Conservation (phyloP, 352 stramenopile species). For the Phytophthora foliorum region DNA sequence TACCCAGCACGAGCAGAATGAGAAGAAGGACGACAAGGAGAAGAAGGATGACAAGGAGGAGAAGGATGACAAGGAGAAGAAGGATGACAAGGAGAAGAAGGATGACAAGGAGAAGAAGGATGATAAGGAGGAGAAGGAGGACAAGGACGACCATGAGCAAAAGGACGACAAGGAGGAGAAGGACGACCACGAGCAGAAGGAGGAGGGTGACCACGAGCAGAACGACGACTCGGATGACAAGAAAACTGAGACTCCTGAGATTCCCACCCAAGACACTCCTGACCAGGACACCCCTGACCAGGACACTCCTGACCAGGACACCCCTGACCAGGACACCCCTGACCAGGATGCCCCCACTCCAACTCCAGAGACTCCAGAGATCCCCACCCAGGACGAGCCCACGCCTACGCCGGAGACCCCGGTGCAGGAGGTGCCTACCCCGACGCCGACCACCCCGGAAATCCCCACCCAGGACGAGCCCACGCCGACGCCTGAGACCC, state of each 20-base stretch:
- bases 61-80: neutral
- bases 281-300: conserved; percentile 4
- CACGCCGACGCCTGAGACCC: conserved; percentile 2
- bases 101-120: conserved; percentile 9
- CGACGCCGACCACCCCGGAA: conserved; percentile 9
- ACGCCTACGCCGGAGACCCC: neutral
- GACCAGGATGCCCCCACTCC: neutral
- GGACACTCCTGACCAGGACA: conserved; percentile 4
- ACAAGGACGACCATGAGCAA: neutral
- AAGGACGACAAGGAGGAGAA: neutral
- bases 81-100: neutral
- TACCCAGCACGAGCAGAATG: conserved; percentile 25
- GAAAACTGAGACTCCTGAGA: neutral
- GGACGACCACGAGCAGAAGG: neutral
- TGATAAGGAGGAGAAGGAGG: neutral
- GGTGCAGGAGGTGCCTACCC: neutral
- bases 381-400: neutral
- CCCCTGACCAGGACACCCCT: conserved; percentile 1
- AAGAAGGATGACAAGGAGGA: neutral
- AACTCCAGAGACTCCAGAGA: neutral
- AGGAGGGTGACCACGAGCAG: conserved; percentile 2
- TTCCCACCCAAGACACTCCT: neutral
- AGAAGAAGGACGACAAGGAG: conserved; percentile 10
- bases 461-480: neutral
- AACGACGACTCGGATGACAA: conserved; percentile 3